Conservation (phyloP, 2,329 filamentous ascomycete genomes). For the Calonectria montana region DNA sequence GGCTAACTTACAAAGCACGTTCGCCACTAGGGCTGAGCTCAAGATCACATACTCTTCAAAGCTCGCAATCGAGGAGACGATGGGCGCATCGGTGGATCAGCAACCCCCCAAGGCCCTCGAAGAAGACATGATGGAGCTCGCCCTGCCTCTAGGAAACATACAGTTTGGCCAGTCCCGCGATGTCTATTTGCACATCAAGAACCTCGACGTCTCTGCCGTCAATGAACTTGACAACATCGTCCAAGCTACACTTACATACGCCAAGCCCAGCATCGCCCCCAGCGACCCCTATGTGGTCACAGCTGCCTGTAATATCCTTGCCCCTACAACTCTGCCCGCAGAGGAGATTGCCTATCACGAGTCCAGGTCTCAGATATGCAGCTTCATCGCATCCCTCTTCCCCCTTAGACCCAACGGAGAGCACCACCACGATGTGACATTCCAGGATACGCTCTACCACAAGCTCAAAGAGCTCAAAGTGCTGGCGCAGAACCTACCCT, state of each 20-base stretch:
- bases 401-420: constrained; percentile 46
- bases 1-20: constrained; percentile 70
- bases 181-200: constrained; percentile 57
- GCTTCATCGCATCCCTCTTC: constrained; percentile 60
- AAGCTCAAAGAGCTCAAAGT: constrained; percentile 40
- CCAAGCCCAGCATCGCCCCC: constrained; percentile 30
- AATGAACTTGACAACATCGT: constrained; percentile 39
- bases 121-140: constrained; percentile 43
- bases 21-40: constrained; percentile 60
- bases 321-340: constrained; percentile 39
- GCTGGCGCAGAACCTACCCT: constrained; percentile 51
- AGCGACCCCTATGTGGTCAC: neutral
- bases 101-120: constrained; percentile 37
- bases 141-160: constrained; percentile 61
- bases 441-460: neutral
- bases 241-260: constrained; percentile 49
- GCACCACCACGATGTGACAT: constrained; percentile 39
- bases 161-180: constrained; percentile 72
- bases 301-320: constrained; percentile 30
- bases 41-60: constrained; percentile 52
- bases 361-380: constrained; percentile 61
- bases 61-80: constrained; percentile 53
- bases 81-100: constrained; percentile 53
- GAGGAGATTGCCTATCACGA: constrained; percentile 62
- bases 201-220: constrained; percentile 18